These are phyloP conservation scores for Parietichytrium sp. DNA, from an alignment of 108 stramenopile species.

Conservation along the genomic window DNA sequence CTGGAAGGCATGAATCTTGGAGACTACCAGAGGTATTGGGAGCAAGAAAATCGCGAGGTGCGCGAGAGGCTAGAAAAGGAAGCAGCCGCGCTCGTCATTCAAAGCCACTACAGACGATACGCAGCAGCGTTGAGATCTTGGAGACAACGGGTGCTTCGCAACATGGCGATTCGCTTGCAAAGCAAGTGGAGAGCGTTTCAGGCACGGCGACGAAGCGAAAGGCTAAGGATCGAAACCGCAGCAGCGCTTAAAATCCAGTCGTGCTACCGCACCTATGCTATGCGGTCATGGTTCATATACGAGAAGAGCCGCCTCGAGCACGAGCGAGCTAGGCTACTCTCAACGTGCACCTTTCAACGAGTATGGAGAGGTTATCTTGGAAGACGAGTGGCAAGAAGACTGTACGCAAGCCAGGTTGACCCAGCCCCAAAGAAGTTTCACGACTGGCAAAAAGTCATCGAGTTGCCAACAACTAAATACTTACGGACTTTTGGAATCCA, in stretches of 20 bases:
- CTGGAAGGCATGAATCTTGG: conserved; percentile 22
- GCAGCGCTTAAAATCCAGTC: neutral
- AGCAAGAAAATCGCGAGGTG: conserved; percentile 13
- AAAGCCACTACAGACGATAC: neutral
- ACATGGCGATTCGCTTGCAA: conserved; percentile 33
- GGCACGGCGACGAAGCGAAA: neutral
- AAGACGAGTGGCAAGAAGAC: neutral
- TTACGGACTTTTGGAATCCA: conserved; percentile 5
- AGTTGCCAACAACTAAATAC: neutral
- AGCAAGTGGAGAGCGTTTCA: neutral
- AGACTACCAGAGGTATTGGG: conserved; percentile 34
- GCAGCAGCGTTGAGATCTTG: neutral
- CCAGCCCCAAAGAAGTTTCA: neutral
- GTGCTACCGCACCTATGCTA: neutral
- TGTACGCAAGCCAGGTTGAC: neutral
- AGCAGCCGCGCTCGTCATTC: neutral
- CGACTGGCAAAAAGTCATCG: neutral
- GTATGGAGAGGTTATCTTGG: conserved; percentile 15
- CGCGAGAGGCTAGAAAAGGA: neutral
- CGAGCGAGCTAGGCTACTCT: neutral
- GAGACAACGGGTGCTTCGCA: conserved; percentile 7
- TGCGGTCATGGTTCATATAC: neutral
- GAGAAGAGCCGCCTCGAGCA: neutral
- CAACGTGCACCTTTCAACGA: neutral
- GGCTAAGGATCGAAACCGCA: neutral